Conservation (phyloP, 169 alveolate species). For the Babesia gibsoni region DNA sequence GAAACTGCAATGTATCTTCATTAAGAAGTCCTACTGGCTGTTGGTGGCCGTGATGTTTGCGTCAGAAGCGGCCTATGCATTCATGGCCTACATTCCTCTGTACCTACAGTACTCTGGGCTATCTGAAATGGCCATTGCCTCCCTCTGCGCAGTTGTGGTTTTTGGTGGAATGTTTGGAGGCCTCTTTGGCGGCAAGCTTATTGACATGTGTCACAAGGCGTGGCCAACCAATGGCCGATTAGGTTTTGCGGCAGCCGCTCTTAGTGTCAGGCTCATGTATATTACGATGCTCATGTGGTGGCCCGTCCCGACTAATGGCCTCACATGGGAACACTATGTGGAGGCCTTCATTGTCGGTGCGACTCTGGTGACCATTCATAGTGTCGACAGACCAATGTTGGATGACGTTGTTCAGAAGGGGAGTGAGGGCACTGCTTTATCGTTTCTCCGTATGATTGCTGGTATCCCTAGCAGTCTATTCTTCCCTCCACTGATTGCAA, state of each 20-base stretch:
- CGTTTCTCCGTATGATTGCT: constrained; percentile 81
- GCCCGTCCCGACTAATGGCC: constrained; percentile 61
- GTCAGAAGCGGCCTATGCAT: constrained; percentile 88
- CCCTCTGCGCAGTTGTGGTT: constrained; percentile 77
- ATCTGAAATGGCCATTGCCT: constrained; percentile 81
- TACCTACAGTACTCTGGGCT: constrained; percentile 86
- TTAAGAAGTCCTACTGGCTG: constrained; percentile 22
- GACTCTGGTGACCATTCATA: constrained; percentile 86
- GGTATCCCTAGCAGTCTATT: constrained; percentile 82
- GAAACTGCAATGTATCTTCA: no score
- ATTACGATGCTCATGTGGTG: constrained; percentile 68
- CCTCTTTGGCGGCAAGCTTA: constrained; percentile 83
- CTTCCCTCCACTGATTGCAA: constrained; percentile 87
- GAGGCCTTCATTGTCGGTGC: constrained; percentile 80
- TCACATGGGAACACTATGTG: constrained; percentile 46
- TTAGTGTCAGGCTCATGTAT: constrained; percentile 70
- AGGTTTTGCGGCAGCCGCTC: constrained; percentile 73
- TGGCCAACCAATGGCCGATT: constrained; percentile 84
- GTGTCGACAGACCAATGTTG: constrained; percentile 85
- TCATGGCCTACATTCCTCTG: constrained; percentile 85
- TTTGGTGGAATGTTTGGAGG: constrained; percentile 88
- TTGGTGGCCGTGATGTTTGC: constrained; percentile 59
- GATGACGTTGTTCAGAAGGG: constrained; percentile 87
- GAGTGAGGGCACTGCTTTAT: constrained; percentile 83
- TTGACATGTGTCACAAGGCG: constrained; percentile 78